A percentile compares a stretch with the other conserved stretches of the same genome.
Conservation (phyloP, 306 rosid species). For the Prinsepia uniflora region DNA sequence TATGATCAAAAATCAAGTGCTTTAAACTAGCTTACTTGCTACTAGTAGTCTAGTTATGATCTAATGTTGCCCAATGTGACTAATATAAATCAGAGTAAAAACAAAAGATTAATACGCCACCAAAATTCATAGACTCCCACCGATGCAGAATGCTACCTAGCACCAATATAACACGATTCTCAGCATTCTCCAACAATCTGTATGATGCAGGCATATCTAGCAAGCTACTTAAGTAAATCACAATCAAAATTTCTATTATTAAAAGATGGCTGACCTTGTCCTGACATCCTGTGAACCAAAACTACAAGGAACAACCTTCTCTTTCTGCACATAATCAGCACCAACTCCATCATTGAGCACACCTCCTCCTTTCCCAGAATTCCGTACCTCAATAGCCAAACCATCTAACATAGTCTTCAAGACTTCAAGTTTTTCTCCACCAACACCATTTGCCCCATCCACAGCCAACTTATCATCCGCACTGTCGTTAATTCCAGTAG, state of each 20-base stretch:
- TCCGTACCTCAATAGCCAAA: slow-evolving; percentile 66
- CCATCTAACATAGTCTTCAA: slow-evolving; percentile 47
- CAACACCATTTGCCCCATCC: slow-evolving; percentile 95
- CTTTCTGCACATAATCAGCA: slow-evolving; percentile 98
- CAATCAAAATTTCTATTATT: slow-evolving; percentile 19
- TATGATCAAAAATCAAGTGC: background rate
- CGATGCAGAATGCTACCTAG: background rate
- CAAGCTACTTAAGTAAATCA: background rate
- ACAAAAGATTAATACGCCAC: background rate
- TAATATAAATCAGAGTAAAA: background rate
- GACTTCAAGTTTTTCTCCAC: slow-evolving; percentile 65
- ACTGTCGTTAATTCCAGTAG: slow-evolving; percentile 35
- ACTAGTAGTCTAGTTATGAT: background rate
- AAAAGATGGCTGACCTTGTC: slow-evolving; percentile 55
- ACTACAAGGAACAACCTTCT: slow-evolving; percentile 66
- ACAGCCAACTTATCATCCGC: slow-evolving; percentile 49
- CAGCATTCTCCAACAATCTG: background rate
- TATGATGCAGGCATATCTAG: background rate
- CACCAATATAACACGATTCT: background rate
- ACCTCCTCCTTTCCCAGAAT: slow-evolving; percentile 69
- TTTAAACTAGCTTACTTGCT: background rate
- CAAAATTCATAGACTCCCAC: background rate
- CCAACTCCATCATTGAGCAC: slow-evolving; percentile 90
- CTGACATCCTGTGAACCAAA: slow-evolving; percentile 67
- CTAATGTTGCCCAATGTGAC: background rate